Evolutionary conservation across 2,329 filamentous ascomycete genomes (phyloP).

Genomic region (Colletotrichum sp.): DNA sequence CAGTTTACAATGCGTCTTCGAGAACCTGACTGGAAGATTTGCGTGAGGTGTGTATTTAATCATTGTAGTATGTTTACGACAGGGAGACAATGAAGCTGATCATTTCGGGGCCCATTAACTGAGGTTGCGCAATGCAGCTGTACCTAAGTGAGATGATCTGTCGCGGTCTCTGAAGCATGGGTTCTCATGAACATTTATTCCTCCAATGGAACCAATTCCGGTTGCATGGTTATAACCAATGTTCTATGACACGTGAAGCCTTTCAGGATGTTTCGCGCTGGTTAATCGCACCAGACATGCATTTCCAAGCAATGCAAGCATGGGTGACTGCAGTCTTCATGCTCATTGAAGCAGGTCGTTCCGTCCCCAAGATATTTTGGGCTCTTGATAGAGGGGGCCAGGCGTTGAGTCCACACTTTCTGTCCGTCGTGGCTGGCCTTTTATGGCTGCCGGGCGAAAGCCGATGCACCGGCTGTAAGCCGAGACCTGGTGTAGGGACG

Average conservation of each 20-base stretch:
- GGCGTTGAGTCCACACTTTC: background rate
- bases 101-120: background rate
- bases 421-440: background rate
- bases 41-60: background rate
- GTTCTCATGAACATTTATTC: background rate
- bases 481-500: background rate
- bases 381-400: background rate
- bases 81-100: background rate
- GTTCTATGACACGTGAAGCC: background rate
- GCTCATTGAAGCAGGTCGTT: background rate
- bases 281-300: background rate
- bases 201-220: background rate
- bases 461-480: background rate
- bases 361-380: background rate
- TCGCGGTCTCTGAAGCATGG: background rate
- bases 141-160: background rate
- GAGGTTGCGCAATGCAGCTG: background rate
- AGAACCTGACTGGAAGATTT: background rate
- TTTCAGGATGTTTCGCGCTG: background rate
- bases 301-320: background rate
- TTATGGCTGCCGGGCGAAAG: background rate
- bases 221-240: background rate
- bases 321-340: background rate
- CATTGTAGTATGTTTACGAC: background rate
- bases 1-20: background rate